Base-by-base conservation (phyloP, 352 stramenopile species). In the Halophytophthora polymorphica region DNA sequence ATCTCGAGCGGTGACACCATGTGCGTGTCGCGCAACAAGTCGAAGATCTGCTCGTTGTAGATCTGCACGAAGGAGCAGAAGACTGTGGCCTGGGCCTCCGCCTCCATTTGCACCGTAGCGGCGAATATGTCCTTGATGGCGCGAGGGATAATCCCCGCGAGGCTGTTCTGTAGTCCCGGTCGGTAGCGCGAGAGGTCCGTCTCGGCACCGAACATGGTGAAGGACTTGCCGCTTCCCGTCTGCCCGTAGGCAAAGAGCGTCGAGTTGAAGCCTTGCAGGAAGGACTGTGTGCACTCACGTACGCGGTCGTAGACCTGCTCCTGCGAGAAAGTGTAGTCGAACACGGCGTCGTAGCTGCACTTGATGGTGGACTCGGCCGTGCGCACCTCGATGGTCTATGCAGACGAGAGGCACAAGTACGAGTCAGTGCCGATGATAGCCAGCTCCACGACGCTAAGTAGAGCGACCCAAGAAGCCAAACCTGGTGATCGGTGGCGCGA, bases 11-110 rank as follows among this genome's bases (percentile, higher is more conserved):
- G 81, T 2, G 58, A 67, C 29, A 73, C 61, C 78, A 93, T 92
- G 31, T 75, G 65, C 19, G 71, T 76, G 48, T 97, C 90, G 13
- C 88, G 71, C 37, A 97, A 55, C 34, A 97, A 48, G 46, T 97
- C 90, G 45, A 88, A 96, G 17, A 96, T 72, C 48, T 96, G 77
- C 40, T 98, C 90, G 52, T 98, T 98, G 75, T 96, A 96, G 51
- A 96, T 89, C 62, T 96, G 88, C 18, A 91, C 78, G 41, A 95
- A 95, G 2, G 79, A 93, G 51, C 83, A 95, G 36, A 83, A 95
- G 0, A 94, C 64, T 18, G 62, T 62, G 5, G 64, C 66, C 36
- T 80, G 62, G 1, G 62, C 55, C 14, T 75, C 66, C 7, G 53
- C 58, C 34, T 86, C 77, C 58, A 76, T 80, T 48, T 81, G 73